Base-by-base conservation (phyloP, 2,329 filamentous ascomycete species). In the Alternaria viburni region DNA sequence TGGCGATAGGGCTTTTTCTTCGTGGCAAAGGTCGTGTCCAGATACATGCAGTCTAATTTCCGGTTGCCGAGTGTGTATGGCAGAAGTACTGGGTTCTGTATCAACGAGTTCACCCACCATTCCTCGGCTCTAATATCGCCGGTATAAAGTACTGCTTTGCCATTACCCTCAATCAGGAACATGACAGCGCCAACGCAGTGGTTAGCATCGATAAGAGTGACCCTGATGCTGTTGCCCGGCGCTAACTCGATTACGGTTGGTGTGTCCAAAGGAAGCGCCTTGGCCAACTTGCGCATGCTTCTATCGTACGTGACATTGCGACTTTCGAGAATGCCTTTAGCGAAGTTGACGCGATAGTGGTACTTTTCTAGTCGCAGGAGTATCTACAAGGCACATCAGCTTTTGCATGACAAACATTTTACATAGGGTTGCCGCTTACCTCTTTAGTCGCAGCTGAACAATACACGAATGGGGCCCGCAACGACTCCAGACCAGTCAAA, bases 161-260 rank as follows among this genome's bases (percentile, higher is more conserved):
- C 85, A 57, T 87, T 80, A 2, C 88, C 89, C 80, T 97, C 92
- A 26, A 97, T 91, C 17, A 97, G 83, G 74, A 97, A 97, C 93
- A 97, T 97, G 17, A 96, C 93, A 17, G 93, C 90, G 0, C 95
- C 94, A 0, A 91, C 87, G 72, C 95, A 98, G 76, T 97, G 95
- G 71, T 98, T 97, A 1, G 95, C 93, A 81, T 97, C 91, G 55
- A 97, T 87, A 0, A 97, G 83, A 0, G 93, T 97, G 17, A 97
- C 92, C 50, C 89, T 88, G 23, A 97, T 88, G n/a, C 81, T 82
- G 50, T 86, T 86, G 1, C 87, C 87, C 0, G 90, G 92, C 2
- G 84, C 85, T 3, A 97, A 84, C 72, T 97, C 92, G 50, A 98
- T 87, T 5, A 82, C 80, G 0, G 90, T 94, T 0, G 93, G 92